A percentile compares a stretch with the other conserved stretches of the same genome.
Conservation (phyloP, 2,329 filamentous ascomycete genomes). For the Fusarium cicatricum region DNA sequence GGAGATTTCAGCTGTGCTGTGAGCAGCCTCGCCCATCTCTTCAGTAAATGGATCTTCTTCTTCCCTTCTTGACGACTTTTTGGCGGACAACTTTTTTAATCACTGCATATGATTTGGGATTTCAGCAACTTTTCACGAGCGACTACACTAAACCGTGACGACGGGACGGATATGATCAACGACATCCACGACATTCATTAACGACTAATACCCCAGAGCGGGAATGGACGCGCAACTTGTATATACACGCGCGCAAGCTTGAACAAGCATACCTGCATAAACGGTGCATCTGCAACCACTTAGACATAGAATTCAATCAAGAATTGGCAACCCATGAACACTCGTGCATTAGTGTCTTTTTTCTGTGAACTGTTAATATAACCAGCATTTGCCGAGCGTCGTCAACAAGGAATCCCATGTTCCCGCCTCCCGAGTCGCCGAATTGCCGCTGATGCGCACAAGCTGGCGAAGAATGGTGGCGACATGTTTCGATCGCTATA, state of each 20-base stretch:
- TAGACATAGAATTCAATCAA: conserved; percentile 21
- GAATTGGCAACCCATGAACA: conserved; percentile 1
- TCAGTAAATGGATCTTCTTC: background rate
- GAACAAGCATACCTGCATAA: conserved; percentile 14
- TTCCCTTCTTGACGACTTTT: conserved; percentile 2
- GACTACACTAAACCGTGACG: conserved; percentile 36
- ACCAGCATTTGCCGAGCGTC: background rate
- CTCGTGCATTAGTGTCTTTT: background rate
- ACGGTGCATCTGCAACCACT: conserved; percentile 1
- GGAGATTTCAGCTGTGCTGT: conserved; percentile 43
- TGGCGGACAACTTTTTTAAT: conserved; percentile 21
- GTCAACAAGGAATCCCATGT: background rate
- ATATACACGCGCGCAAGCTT: conserved; percentile 8
- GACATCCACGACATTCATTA: conserved; percentile 40
- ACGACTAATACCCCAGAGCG: conserved; percentile 21
- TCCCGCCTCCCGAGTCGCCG: background rate
- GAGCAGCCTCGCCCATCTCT: background rate
- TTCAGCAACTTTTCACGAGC: conserved; percentile 27
- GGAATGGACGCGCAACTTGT: background rate
- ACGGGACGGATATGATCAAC: conserved; percentile 36
- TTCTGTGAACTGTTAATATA: background rate
- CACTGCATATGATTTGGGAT: conserved; percentile 10
- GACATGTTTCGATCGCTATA: background rate
- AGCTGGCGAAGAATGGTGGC: background rate
- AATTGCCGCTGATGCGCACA: background rate